Evolutionary conservation across 2,329 filamentous ascomycete species (phyloP), one percentile per base, ranked within the genome.

Genomic region (Neofusicoccum kwambonambiense): DNA sequence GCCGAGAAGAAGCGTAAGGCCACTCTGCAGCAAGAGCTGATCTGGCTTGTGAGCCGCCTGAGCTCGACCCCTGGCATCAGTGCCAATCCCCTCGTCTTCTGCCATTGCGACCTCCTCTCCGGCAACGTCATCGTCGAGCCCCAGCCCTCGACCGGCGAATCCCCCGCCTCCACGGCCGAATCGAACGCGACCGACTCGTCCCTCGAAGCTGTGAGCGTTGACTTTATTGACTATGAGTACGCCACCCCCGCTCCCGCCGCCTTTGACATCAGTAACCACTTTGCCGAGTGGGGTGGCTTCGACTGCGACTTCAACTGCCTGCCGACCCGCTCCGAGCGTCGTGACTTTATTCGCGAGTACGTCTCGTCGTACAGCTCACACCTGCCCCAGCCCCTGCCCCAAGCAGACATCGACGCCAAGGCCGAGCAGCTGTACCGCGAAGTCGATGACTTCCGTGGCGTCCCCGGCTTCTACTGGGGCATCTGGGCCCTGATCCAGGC

Each of bases 161-260:
- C 75, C 6, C 66, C 72, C 15, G 69, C 74, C 3, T 72, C 72
- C 12, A 71, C 69, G 42, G 37, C 66, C 45, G 67, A 67, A 8
- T 62, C 66, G 11, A 70, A 74, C 60, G 37, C 60, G 4, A 57
- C 57, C 42, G 49, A 58, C 17, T 49, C 54, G 22, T 60, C 56
- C 47, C 64, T 68, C 17, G 64, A 65, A 49, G 70, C 73, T 2
- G 89, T 94, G 64, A 87, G 86, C 49, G 75, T 78, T 34, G 72
- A 73, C 74, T 98, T 99, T 79, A 99, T 99, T 76, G 95, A 99
- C 80, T 99, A 98, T 81, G 95, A 99, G 78, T 99, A 99, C 78
- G 93, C 93, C 13, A 95, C 92, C 4, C 93, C 95, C 2, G 94
- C 93, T 0, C 94, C 94, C 1, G 93, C 93, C 3, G 93, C 94